Evolutionary conservation across 78 protist species (phyloP), one percentile per base, ranked within the genome.

Genomic region (Dictyostelium firmibasis): DNA sequence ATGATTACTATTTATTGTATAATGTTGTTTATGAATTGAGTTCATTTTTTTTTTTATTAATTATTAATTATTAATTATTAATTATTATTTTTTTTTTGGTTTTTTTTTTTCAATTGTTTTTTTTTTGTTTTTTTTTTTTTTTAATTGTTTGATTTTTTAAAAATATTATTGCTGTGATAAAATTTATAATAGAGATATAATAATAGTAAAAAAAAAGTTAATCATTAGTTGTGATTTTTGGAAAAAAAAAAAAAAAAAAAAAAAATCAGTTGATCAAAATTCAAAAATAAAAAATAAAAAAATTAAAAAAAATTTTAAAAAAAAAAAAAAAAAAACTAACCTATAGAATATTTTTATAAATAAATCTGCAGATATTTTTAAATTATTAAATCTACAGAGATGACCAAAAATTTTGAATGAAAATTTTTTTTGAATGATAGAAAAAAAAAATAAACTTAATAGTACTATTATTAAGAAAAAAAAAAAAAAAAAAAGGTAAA

Each of bases 1-100:
- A 31, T 38, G 57, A 76, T 38, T 76, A 76, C 83, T 76, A 76
- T 76, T 76, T 36, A 38, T 76, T 10, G 57, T 76, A 76, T 29
- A 38, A 18, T 76, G 57, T 76, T 20, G 41, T n/a, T 35, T 35
- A 57, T 57, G 67, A 35, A 74, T 29, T 74, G 53, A 18, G 14
- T 18, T 74, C 53, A 35, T 74, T 16, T 70, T 31, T 70, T 70
- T 74, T 74, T 74, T 69, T 69, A 29, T 72, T 72, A 2, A 25
- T 72, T 72, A 14, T 72, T 72, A 33, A 29, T 10, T 10, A 29
- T 10, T 29, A 10, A 6, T 69, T 25, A 35, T 72, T 29, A 33
- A 70, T 72, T 35, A 3, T 35, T 33, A 16, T 72, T 72, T 13
- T 35, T 72, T 13, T 72, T 33, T 13, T 72, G n/a, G n/a, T 72